These are phyloP conservation scores for Triangularia verruculosa DNA, from an alignment of 2,329 filamentous ascomycete species.

Conservation along the genomic window DNA sequence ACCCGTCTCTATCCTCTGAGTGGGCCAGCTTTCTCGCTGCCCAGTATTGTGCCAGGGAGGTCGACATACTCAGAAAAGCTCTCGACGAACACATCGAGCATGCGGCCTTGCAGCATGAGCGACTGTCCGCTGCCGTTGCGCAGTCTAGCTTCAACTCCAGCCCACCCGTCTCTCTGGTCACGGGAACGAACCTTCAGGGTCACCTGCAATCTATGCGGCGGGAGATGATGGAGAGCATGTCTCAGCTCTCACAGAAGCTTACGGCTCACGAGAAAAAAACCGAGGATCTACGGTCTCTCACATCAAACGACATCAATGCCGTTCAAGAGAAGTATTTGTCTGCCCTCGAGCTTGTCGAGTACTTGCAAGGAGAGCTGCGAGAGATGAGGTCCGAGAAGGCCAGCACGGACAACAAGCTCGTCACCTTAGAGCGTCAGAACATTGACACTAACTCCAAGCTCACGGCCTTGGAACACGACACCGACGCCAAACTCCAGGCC, in stretches of 20 bases:
- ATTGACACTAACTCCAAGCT: no score
- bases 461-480: no score
- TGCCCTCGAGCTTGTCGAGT: conserved; percentile 15
- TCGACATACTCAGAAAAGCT: conserved; percentile 16
- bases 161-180: conserved; percentile 11
- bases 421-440: conserved; percentile 17
- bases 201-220: conserved; percentile 17
- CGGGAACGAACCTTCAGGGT: conserved; percentile 8
- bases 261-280: conserved; percentile 12
- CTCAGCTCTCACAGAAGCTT: conserved; percentile 12
- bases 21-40: conserved; percentile 26
- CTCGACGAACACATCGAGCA: conserved; percentile 19
- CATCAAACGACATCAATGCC: conserved; percentile 6
- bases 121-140: conserved; percentile 4
- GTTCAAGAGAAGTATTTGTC: conserved; percentile 16
- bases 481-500: no score
- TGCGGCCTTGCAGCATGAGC: conserved; percentile 15
- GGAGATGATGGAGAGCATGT: conserved; percentile 4
- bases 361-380: conserved; percentile 20
- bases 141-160: conserved; percentile 21
- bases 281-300: neutral
- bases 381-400: conserved; percentile 18
- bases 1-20: conserved; percentile 18
- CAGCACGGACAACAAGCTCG: conserved; percentile 13
- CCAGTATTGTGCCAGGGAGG: conserved; percentile 23